Evolutionary conservation across 2,329 filamentous ascomycete species (phyloP).

Genomic region (Beauveria australis): DNA sequence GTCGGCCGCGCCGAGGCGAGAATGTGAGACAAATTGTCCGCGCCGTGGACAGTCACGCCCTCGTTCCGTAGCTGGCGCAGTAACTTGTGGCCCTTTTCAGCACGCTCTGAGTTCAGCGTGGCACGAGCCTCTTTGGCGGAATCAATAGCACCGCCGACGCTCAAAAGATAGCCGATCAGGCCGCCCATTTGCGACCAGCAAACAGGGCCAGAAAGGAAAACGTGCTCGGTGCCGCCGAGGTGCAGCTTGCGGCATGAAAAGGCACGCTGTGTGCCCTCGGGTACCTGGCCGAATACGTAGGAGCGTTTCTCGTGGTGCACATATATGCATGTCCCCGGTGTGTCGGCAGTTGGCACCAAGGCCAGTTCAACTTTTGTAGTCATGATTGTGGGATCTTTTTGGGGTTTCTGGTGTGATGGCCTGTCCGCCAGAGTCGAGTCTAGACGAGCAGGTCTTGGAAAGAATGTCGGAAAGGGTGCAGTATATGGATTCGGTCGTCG

Average conservation of each 20-base stretch:
- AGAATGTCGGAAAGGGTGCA: neutral
- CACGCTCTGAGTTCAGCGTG: slow-evolving; percentile 32
- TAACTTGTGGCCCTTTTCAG: slow-evolving; percentile 28
- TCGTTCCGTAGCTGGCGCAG: slow-evolving; percentile 18
- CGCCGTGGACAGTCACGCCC: slow-evolving; percentile 63
- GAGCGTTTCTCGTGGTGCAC: slow-evolving; percentile 74
- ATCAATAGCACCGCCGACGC: slow-evolving; percentile 61
- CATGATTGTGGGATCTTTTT: slow-evolving; percentile 44
- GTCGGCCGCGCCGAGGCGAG: slow-evolving; percentile 79
- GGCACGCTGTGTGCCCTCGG: slow-evolving; percentile 79
- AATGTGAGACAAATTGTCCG: slow-evolving; percentile 69
- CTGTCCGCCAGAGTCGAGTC: neutral
- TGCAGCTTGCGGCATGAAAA: slow-evolving; percentile 59
- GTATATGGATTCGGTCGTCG: neutral
- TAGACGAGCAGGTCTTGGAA: neutral
- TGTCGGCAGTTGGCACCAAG: slow-evolving; percentile 80
- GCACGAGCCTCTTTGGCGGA: slow-evolving; percentile 33
- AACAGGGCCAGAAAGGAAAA: slow-evolving; percentile 75
- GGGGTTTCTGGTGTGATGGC: neutral
- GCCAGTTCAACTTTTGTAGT: slow-evolving; percentile 65
- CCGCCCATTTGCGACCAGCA: slow-evolving; percentile 74
- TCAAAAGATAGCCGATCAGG: slow-evolving; percentile 76
- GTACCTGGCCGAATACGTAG: slow-evolving; percentile 76
- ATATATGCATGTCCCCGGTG: slow-evolving; percentile 66
- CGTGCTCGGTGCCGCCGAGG: slow-evolving; percentile 58